Conservation (phyloP, 2,329 filamentous ascomycete genomes). For the Ramularia endophylla region DNA sequence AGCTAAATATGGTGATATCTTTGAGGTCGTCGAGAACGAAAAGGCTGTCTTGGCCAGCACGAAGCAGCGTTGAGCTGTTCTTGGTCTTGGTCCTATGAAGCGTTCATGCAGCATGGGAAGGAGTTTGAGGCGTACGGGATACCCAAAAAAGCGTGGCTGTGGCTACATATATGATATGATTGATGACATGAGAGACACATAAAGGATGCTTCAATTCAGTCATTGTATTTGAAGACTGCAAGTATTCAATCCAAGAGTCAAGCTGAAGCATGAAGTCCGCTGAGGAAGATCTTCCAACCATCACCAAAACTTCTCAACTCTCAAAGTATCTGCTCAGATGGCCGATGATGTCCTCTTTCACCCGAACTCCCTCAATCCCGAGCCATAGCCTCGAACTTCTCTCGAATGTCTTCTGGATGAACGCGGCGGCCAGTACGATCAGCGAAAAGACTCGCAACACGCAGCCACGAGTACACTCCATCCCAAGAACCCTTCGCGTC, state of each 20-base stretch:
- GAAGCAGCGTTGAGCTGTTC: constrained; percentile 6
- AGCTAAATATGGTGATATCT: constrained; percentile 32
- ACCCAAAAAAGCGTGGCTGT: not conserved
- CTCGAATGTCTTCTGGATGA: constrained; percentile 38
- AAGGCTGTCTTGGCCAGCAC: constrained; percentile 19
- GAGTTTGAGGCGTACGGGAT: constrained; percentile 1
- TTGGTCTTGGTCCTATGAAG: not conserved
- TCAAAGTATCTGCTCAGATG: no score
- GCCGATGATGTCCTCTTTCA: no score
- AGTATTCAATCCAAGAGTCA: no score
- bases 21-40: constrained; percentile 31
- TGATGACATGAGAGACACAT: not conserved
- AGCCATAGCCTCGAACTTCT: constrained; percentile 34
- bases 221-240: no score
- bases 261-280: no score
- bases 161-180: not conserved
- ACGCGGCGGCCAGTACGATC: constrained; percentile 45
- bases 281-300: no score
- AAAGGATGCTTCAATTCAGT: no score
- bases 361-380: no score
- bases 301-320: no score
- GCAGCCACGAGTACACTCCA: constrained; percentile 37
- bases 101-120: constrained; percentile 1
- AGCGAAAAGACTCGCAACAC: constrained; percentile 43
- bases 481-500: constrained; percentile 29